Evolutionary conservation across 2,329 filamentous ascomycete species (phyloP).

Genomic region (Trichoderma guizhouense): DNA sequence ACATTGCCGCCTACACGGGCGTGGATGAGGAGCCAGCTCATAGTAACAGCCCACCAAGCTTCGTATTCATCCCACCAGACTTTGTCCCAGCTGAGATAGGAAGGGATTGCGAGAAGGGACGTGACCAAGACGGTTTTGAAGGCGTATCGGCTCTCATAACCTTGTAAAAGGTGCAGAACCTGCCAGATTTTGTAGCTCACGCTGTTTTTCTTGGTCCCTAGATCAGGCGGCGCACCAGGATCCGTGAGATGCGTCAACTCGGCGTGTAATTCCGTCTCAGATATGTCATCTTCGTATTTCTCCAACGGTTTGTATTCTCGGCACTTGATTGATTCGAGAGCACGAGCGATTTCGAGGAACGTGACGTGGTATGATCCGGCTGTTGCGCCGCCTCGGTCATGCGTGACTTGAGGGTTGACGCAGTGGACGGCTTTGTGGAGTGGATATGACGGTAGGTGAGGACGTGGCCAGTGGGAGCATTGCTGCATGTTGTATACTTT

Average conservation of each 20-base stretch:
- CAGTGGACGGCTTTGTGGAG: slow-evolving; percentile 51
- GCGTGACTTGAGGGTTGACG: slow-evolving; percentile 54
- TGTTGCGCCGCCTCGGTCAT: slow-evolving; percentile 57
- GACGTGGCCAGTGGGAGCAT: slow-evolving; percentile 35
- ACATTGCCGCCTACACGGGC: slow-evolving; percentile 54
- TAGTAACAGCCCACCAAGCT: slow-evolving; percentile 56
- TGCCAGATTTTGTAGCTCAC: slow-evolving; percentile 48
- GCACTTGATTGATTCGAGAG: slow-evolving; percentile 43
- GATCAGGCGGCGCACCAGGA: slow-evolving; percentile 35
- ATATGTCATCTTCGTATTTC: slow-evolving; percentile 18
- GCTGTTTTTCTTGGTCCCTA: slow-evolving; percentile 35
- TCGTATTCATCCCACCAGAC: slow-evolving; percentile 55
- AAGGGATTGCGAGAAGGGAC: slow-evolving; percentile 50
- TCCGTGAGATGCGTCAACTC: slow-evolving; percentile 33
- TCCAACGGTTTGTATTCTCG: slow-evolving; percentile 35
- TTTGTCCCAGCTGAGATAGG: slow-evolving; percentile 44
- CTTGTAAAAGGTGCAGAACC: slow-evolving; percentile 50
- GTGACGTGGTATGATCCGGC: slow-evolving; percentile 49
- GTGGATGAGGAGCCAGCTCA: slow-evolving; percentile 54
- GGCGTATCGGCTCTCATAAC: slow-evolving; percentile 56
- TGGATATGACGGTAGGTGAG: slow-evolving; percentile 53
- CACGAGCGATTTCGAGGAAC: slow-evolving; percentile 41
- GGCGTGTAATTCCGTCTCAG: neutral
- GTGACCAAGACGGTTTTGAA: slow-evolving; percentile 54
- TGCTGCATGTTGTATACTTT: slow-evolving; percentile 49